Percentiles rank a stretch among this genome's conserved stretches.
Evolutionary conservation across 345 rosid species (phyloP).

Genomic region (Populus simonii): DNA sequence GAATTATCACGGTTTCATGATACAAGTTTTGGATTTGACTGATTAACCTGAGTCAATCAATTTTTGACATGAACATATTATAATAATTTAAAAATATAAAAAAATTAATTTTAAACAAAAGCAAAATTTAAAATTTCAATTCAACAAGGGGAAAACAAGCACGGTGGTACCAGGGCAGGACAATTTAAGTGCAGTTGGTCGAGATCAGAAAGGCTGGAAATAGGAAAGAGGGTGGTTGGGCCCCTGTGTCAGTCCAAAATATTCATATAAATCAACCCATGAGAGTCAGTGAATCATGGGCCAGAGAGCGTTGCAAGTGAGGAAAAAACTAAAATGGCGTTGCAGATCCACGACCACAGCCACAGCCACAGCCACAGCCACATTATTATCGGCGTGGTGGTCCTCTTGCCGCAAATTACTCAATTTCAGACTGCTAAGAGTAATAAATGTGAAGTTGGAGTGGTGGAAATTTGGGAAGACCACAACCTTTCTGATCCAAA

Average conservation of each 20-base stretch:
- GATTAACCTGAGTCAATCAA: too few relatives aligned
- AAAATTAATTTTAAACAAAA: too few relatives aligned
- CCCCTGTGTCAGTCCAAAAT: not conserved
- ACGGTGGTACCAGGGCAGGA: too few relatives aligned
- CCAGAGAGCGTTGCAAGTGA: not conserved
- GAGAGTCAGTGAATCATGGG: not conserved
- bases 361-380: not conserved
- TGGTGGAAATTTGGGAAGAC: not conserved
- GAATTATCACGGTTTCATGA: too few relatives aligned
- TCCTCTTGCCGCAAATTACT: not conserved
- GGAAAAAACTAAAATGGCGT: not conserved
- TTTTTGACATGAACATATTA: too few relatives aligned
- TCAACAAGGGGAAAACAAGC: too few relatives aligned
- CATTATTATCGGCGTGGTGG: not conserved
- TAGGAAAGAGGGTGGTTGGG: not conserved
- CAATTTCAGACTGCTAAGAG: not conserved
- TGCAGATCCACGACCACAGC: not conserved
- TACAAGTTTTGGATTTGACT: too few relatives aligned
- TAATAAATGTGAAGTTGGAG: not conserved
- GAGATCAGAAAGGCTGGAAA: not conserved
- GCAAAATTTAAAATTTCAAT: too few relatives aligned
- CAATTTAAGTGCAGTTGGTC: not conserved
- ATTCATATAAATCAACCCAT: not conserved
- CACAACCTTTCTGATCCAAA: not conserved
- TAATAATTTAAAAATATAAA: too few relatives aligned